Percentiles rank a stretch among this genome's conserved stretches.
Evolutionary conservation across 441 rosid genomes (phyloP).

Genomic region (Populus hybrid): DNA sequence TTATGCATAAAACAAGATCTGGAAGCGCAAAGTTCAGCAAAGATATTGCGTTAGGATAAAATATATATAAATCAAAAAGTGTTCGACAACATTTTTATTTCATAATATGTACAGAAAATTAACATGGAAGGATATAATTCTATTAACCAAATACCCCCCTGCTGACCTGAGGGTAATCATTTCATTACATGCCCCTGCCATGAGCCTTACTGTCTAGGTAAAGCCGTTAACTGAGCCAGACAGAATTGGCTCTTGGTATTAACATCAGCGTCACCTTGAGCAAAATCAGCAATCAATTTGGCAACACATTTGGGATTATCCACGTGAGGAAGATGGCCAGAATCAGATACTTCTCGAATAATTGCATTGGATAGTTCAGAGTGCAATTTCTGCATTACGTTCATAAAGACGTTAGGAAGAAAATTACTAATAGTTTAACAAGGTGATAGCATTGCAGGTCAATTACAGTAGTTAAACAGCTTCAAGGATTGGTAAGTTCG

Average conservation of each 20-base stretch:
- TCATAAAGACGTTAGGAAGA: background rate
- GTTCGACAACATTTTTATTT: background rate
- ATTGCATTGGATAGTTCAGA: conserved; percentile 59
- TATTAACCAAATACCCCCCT: background rate
- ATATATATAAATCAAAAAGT: too few relatives aligned
- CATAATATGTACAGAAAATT: background rate
- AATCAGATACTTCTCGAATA: conserved; percentile 61
- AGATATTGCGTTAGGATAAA: background rate
- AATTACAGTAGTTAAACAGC: background rate
- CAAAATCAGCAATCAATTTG: conserved; percentile 54
- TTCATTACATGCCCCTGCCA: background rate
- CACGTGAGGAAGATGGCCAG: conserved; percentile 85
- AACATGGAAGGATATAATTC: background rate
- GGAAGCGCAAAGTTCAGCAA: background rate
- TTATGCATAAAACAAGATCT: too few relatives aligned
- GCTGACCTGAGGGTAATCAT: background rate
- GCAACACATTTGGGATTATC: conserved; percentile 57
- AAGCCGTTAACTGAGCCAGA: background rate
- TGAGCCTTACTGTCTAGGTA: background rate
- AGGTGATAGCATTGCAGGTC: background rate
- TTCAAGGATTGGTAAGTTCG: background rate
- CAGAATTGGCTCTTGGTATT: background rate
- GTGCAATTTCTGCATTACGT: conserved; percentile 56
- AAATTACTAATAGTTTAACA: background rate
- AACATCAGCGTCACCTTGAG: conserved; percentile 11